phyloP scores from a whole-genome alignment of 2,329 filamentous ascomycete species.

The Claviceps capensis region DNA sequence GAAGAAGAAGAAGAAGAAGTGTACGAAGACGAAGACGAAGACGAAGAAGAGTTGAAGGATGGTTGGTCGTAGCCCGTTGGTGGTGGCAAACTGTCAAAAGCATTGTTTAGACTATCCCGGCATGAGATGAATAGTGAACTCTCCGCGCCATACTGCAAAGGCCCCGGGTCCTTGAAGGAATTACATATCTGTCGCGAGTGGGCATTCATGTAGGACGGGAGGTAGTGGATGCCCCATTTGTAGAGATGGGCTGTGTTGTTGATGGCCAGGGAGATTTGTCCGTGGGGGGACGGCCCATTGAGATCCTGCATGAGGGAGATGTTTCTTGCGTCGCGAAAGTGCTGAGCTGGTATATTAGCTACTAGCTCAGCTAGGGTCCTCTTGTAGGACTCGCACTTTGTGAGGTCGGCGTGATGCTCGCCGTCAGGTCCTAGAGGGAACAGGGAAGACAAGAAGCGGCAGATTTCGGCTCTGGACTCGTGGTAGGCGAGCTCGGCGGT shows the following conservation, averaged over 20 bases:
- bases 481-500: slow-evolving; percentile 34
- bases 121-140: slow-evolving; percentile 39
- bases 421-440: slow-evolving; percentile 20
- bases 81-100: slow-evolving; percentile 33
- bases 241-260: slow-evolving; percentile 22
- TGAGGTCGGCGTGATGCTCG: slow-evolving; percentile 4
- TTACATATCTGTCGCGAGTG: slow-evolving; percentile 45
- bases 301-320: slow-evolving; percentile 36
- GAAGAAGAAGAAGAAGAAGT: too few species aligned
- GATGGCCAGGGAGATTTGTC: slow-evolving; percentile 38
- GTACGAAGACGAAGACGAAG: too few species aligned
- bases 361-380: slow-evolving; percentile 11
- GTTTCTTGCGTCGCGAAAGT: slow-evolving; percentile 26
- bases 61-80: slow-evolving; percentile 13
- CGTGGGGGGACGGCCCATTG: slow-evolving; percentile 24
- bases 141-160: slow-evolving; percentile 35
- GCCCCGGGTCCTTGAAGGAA: slow-evolving; percentile 47
- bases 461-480: slow-evolving; percentile 34
- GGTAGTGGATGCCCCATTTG: slow-evolving; percentile 44
- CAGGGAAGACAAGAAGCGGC: slow-evolving; percentile 32
- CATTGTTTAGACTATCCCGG: slow-evolving; percentile 32
- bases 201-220: slow-evolving; percentile 41
- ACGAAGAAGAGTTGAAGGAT: too few species aligned
- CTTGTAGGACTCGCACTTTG: slow-evolving; percentile 13
- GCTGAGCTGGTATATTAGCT: neutral